These are phyloP conservation scores for Candida hungchunana DNA, from an alignment of 805 yeast genomes.

Conservation along the genomic window DNA sequence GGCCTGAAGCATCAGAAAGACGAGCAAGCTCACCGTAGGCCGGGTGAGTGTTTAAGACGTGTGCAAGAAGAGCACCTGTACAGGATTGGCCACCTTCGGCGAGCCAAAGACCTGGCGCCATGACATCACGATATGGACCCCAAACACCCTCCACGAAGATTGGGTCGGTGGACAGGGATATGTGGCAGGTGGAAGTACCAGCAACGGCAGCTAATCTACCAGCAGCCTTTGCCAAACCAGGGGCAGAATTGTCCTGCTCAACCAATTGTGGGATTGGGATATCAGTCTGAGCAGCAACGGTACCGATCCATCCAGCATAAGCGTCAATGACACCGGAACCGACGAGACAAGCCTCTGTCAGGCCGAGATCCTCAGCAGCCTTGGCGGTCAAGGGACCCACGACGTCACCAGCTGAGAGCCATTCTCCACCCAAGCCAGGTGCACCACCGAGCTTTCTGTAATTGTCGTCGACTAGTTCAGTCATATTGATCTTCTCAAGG, in stretches of 20 bases:
- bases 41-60: constrained; percentile 84
- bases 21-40: constrained; percentile 71
- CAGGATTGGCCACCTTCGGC: constrained; percentile 99
- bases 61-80: constrained; percentile 91
- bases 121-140: constrained; percentile 96
- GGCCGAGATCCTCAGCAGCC: constrained; percentile 81
- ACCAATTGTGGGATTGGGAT: constrained; percentile 44
- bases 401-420: constrained; percentile 83
- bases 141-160: constrained; percentile 94
- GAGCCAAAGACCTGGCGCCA: constrained; percentile 88
- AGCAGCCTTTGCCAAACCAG: constrained; percentile 55
- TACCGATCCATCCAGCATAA: constrained; percentile 98
- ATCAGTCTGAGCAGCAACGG: constrained; percentile 87
- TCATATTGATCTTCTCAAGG: constrained; percentile 60
- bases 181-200: constrained; percentile 96
- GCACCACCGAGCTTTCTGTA: constrained; percentile 83
- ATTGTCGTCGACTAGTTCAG: constrained; percentile 72
- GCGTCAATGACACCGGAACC: constrained; percentile 98
- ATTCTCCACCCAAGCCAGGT: constrained; percentile 65
- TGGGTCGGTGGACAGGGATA: constrained; percentile 78
- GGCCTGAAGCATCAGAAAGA: constrained; percentile 61
- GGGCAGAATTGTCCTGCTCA: constrained; percentile 42
- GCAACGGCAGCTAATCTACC: constrained; percentile 97
- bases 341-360: constrained; percentile 74
- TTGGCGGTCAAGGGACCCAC: constrained; percentile 66